Percentiles rank a stretch among this genome's conserved stretches.
These are phyloP conservation scores for Kodamaea plutei DNA, from an alignment of 1,139 yeast species.

Conservation along the genomic window DNA sequence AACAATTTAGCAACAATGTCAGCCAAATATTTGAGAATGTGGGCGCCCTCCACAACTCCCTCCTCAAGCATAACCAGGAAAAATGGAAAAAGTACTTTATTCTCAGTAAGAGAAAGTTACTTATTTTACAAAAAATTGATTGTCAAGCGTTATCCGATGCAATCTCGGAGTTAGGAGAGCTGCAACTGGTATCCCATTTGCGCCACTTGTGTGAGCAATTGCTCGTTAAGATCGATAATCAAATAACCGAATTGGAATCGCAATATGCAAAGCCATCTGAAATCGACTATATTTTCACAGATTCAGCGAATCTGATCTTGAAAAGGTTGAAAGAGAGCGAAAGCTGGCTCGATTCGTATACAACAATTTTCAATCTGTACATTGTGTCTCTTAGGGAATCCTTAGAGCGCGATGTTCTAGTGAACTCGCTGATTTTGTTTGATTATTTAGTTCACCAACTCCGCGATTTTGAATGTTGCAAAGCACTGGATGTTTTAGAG, in stretches of 20 bases:
- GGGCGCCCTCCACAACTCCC: conserved; percentile 31
- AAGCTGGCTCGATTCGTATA: conserved; percentile 49
- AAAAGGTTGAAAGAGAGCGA: conserved; percentile 47
- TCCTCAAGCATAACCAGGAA: conserved; percentile 40
- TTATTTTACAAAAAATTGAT: conserved; percentile 43
- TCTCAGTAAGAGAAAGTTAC: conserved; percentile 55
- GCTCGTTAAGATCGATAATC: conserved; percentile 26
- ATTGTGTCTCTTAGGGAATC: conserved; percentile 41
- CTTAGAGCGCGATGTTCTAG: conserved; percentile 50
- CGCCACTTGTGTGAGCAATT: conserved; percentile 23
- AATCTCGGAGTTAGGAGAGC: not conserved
- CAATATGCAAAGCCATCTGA: conserved; percentile 49
- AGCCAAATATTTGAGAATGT: conserved; percentile 39
- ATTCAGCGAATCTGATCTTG: conserved; percentile 40
- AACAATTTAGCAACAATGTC: conserved; percentile 32
- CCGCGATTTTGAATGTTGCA: conserved; percentile 17
- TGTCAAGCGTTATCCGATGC: conserved; percentile 10
- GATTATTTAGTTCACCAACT: conserved; percentile 35
- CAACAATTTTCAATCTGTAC: conserved; percentile 35
- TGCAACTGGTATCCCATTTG: conserved; percentile 2
- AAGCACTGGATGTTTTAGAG: conserved; percentile 8
- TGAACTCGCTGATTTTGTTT: conserved; percentile 50
- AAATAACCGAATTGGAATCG: conserved; percentile 48
- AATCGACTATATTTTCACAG: conserved; percentile 45
- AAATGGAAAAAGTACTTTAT: conserved; percentile 46